A percentile compares a stretch with the other conserved stretches of the same genome.
These are phyloP conservation scores for Trichoderma koningiopsis DNA, from an alignment of 2,329 filamentous ascomycete species.

Conservation along the genomic window DNA sequence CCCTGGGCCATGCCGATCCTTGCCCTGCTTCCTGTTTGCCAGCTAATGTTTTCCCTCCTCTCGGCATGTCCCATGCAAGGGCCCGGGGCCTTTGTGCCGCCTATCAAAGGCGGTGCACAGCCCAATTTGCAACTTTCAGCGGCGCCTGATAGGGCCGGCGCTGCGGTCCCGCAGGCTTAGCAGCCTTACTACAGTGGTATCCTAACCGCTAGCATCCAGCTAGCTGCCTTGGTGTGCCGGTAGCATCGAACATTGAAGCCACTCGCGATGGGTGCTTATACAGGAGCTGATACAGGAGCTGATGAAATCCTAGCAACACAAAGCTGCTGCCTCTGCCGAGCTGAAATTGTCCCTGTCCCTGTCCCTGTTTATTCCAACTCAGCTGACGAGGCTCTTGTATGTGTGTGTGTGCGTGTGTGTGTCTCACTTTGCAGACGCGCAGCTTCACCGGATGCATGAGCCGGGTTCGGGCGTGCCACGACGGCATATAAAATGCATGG, in stretches of 20 bases:
- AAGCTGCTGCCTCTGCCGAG: neutral
- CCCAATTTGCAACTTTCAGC: neutral
- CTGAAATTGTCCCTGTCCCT: neutral
- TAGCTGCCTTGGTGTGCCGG: neutral
- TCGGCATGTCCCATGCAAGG: conserved; percentile 23
- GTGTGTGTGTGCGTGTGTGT: neutral
- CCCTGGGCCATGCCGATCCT: neutral
- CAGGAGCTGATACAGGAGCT: no score
- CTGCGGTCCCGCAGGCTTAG: neutral
- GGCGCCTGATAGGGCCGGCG: neutral
- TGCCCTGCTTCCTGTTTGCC: conserved; percentile 1
- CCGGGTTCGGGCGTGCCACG: conserved; percentile 8
- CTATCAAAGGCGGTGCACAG: conserved; percentile 11
- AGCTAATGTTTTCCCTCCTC: neutral
- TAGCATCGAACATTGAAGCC: neutral
- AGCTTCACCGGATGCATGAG: conserved; percentile 25
- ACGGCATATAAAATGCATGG: conserved; percentile 3
- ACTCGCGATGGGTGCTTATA: no score
- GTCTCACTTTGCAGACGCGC: conserved; percentile 8
- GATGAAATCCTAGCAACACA: neutral
- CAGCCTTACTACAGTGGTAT: neutral
- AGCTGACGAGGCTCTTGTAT: neutral
- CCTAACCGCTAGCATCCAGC: neutral
- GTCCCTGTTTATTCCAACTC: neutral
- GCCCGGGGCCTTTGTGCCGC: conserved; percentile 16